Evolutionary conservation across 257 asterid genomes (phyloP).

Genomic region (Cordia subcordata): DNA sequence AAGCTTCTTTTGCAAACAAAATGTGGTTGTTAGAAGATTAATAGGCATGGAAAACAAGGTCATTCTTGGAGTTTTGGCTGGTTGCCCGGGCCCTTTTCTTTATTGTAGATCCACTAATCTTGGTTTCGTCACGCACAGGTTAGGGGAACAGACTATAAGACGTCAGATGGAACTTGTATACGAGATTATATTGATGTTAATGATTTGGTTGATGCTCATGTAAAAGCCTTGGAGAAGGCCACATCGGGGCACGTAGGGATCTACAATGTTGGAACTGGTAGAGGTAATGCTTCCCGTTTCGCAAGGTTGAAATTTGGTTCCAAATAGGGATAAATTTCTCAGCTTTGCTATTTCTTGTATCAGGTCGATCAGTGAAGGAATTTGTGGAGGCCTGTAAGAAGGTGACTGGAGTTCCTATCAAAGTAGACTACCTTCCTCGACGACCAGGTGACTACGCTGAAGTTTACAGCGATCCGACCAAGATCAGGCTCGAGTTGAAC

Average conservation of each 20-base stretch:
- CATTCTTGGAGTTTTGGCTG: too few relatives aligned
- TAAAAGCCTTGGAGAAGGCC: slow-evolving; percentile 83
- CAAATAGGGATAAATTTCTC: neutral
- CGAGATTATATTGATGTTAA: slow-evolving; percentile 87
- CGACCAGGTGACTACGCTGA: slow-evolving; percentile 96
- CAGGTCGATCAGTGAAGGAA: slow-evolving; percentile 94
- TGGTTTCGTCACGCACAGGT: slow-evolving; percentile 40
- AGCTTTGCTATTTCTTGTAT: slow-evolving; percentile 1
- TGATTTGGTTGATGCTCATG: slow-evolving; percentile 92
- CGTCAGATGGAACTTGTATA: slow-evolving; percentile 80
- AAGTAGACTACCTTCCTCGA: slow-evolving; percentile 80
- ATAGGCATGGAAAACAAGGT: too few relatives aligned
- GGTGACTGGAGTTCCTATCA: slow-evolving; percentile 76
- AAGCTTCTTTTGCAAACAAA: too few relatives aligned
- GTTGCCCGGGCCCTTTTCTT: too few relatives aligned
- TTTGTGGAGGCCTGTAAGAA: slow-evolving; percentile 93
- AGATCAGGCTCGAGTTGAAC: slow-evolving; percentile 63
- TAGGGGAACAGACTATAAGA: slow-evolving; percentile 80
- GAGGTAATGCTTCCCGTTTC: slow-evolving; percentile 33
- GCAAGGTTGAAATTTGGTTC: neutral
- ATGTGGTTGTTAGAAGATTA: too few relatives aligned
- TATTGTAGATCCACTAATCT: neutral
- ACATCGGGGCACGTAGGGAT: slow-evolving; percentile 63
- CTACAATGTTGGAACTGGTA: slow-evolving; percentile 89
- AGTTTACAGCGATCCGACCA: slow-evolving; percentile 79